Conservation (phyloP, 768 basidiomycete genomes). For the Suillus bovinus region DNA sequence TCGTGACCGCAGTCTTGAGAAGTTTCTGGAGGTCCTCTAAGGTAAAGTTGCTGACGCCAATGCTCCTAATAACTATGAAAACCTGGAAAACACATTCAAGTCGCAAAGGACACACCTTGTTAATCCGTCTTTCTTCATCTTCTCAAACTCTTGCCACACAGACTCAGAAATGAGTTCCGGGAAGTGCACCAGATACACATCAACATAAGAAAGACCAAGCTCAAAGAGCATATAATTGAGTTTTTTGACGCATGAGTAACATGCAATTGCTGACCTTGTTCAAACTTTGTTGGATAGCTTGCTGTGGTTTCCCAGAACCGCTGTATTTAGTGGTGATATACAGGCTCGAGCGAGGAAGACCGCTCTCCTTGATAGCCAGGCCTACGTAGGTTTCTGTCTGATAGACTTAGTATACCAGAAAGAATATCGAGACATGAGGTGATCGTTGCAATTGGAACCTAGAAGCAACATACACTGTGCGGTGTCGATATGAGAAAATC, state of each 20-base stretch:
- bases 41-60: constrained; percentile 72
- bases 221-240: constrained; percentile 24
- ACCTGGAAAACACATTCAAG: not conserved
- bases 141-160: constrained; percentile 59
- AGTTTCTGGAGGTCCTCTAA: constrained; percentile 52
- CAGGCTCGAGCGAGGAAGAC: constrained; percentile 43
- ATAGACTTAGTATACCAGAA: constrained; percentile 22
- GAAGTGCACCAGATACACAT: constrained; percentile 70
- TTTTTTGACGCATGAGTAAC: not conserved
- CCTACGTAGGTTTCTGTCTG: constrained; percentile 37
- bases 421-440: not conserved
- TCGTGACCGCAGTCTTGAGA: constrained; percentile 49
- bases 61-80: constrained; percentile 47
- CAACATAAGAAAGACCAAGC: constrained; percentile 62
- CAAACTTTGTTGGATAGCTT: constrained; percentile 49
- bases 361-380: constrained; percentile 46
- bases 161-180: constrained; percentile 33
- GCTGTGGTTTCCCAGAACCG: constrained; percentile 26
- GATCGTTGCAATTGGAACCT: not conserved
- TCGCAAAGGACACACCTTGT: constrained; percentile 21
- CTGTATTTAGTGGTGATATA: constrained; percentile 64
- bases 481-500: constrained; percentile 66
- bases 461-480: constrained; percentile 45
- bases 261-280: constrained; percentile 40
- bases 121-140: constrained; percentile 45